These are phyloP conservation scores for Phytophthora brassicae DNA, from an alignment of 352 stramenopile species.

Conservation along the genomic window DNA sequence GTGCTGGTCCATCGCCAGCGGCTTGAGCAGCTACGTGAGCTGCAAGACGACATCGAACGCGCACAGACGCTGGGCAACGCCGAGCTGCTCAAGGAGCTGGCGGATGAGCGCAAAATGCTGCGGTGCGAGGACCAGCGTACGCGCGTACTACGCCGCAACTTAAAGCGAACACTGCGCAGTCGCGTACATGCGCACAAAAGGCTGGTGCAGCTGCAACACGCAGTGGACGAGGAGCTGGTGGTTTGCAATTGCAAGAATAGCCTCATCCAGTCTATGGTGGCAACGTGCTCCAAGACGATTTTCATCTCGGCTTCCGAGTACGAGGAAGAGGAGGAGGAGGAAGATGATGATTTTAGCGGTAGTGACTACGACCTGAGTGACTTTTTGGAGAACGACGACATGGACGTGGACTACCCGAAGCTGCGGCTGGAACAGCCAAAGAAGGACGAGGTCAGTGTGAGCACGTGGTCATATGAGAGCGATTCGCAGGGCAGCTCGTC, in stretches of 20 bases:
- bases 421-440: slow-evolving; percentile 21
- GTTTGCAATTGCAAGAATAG: slow-evolving; percentile 58
- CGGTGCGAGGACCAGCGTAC: slow-evolving; percentile 51
- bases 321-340: slow-evolving; percentile 28
- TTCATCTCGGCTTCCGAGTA: slow-evolving; percentile 23
- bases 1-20: slow-evolving; percentile 49
- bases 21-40: slow-evolving; percentile 44
- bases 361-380: slow-evolving; percentile 45
- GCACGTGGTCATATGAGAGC: slow-evolving; percentile 33
- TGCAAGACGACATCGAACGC: slow-evolving; percentile 57
- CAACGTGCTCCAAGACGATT: slow-evolving; percentile 43
- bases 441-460: slow-evolving; percentile 20
- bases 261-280: slow-evolving; percentile 60
- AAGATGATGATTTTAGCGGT: slow-evolving; percentile 28
- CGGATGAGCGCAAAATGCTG: slow-evolving; percentile 49
- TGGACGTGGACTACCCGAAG: slow-evolving; percentile 30
- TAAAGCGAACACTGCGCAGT: slow-evolving; percentile 46
- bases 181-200: slow-evolving; percentile 37
- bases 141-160: slow-evolving; percentile 43
- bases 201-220: slow-evolving; percentile 37
- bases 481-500: slow-evolving; percentile 31
- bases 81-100: slow-evolving; percentile 48
- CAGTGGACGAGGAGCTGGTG: slow-evolving; percentile 46
- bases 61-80: slow-evolving; percentile 54
- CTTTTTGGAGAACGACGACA: slow-evolving; percentile 29